Evolutionary conservation across 371 early-diverging fungal species (phyloP).

Genomic region (Syncephalastrum monosporum): DNA sequence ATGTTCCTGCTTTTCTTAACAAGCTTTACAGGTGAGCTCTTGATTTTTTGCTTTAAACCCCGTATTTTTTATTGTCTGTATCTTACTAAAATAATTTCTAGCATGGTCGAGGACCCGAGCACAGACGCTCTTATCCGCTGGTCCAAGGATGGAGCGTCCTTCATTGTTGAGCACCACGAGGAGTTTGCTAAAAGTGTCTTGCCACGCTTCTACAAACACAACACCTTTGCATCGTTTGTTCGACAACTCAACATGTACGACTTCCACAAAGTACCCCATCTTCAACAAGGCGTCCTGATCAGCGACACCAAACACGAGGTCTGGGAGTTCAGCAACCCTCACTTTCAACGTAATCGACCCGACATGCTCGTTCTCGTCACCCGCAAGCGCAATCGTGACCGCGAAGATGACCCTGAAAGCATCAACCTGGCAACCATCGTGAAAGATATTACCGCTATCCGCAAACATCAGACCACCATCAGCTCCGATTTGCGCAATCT

Average conservation of each 20-base stretch:
- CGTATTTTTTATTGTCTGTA: slow-evolving; percentile 5
- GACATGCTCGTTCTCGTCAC: slow-evolving; percentile 50
- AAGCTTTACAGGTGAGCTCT: slow-evolving; percentile 72
- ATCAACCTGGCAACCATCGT: slow-evolving; percentile 49
- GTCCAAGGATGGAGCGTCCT: slow-evolving; percentile 74
- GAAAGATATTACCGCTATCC: slow-evolving; percentile 78
- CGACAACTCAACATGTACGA: slow-evolving; percentile 86
- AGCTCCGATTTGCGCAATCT: slow-evolving; percentile 76
- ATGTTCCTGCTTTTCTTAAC: slow-evolving; percentile 82
- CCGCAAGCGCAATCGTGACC: slow-evolving; percentile 49
- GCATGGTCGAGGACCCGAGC: slow-evolving; percentile 68
- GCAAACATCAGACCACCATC: slow-evolving; percentile 81
- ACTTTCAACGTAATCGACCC: slow-evolving; percentile 51
- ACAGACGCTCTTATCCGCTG: slow-evolving; percentile 71
- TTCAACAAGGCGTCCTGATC: slow-evolving; percentile 69
- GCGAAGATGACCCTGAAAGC: slow-evolving; percentile 34
- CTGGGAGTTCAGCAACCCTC: slow-evolving; percentile 57
- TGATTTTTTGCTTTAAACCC: neutral
- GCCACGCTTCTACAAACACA: slow-evolving; percentile 80
- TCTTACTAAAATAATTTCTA: slow-evolving; percentile 10
- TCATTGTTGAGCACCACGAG: slow-evolving; percentile 65
- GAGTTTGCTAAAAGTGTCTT: slow-evolving; percentile 80
- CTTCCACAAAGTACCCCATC: slow-evolving; percentile 66
- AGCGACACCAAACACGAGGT: slow-evolving; percentile 33
- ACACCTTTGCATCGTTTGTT: slow-evolving; percentile 81